Evolutionary conservation across 441 rosid species (phyloP), one percentile per base, ranked within the genome.

Genomic region (Omphalea diandra): DNA sequence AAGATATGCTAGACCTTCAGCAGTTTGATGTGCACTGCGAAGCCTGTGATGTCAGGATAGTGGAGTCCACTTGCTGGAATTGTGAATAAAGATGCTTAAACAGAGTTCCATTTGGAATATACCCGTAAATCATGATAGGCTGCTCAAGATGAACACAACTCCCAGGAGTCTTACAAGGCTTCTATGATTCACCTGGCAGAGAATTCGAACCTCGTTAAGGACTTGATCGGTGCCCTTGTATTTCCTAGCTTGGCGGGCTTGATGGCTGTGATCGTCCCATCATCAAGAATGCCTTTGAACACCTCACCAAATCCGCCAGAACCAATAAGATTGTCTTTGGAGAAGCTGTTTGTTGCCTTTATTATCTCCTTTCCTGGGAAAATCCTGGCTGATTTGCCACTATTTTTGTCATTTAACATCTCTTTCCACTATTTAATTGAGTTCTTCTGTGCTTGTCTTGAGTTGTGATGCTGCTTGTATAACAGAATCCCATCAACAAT

Each of bases 131-230:
- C 79, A 89, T 65, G 54, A 89, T 70, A 49, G 88, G 88, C 57
- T 73, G 50, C 41, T 87, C 85, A 4, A 81, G 86, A 33, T 89
- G 88, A 3, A 87, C 85, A 3, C 86, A 83, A 55, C 90, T 12
- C 79, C 78, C 6, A 73, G 63, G 17, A 77, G 70, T 26, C 72
- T 67, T 8, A 78, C 84, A 27, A 89, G 86, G 79, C 83, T 82
- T 59, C 90, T 73, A 44, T 89, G 91, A 43, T 85, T 87, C 36
- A 87, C 88, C 80, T 89, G 94, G 74, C 88, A 82, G 29, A 89
- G 87, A 38, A 87, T 83, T 22, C 82, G 66, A 22, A 89, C 94
- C 76, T 89, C 89, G 43, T 87, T 85, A 27, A 89, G 81, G 49
- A 89, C 84, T 50, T 78, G 90, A 44, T 85, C 89, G 0, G 82